phyloP scores from a whole-genome alignment of 202 grass and related monocot genomes.

The Elaeis oleifera region DNA sequence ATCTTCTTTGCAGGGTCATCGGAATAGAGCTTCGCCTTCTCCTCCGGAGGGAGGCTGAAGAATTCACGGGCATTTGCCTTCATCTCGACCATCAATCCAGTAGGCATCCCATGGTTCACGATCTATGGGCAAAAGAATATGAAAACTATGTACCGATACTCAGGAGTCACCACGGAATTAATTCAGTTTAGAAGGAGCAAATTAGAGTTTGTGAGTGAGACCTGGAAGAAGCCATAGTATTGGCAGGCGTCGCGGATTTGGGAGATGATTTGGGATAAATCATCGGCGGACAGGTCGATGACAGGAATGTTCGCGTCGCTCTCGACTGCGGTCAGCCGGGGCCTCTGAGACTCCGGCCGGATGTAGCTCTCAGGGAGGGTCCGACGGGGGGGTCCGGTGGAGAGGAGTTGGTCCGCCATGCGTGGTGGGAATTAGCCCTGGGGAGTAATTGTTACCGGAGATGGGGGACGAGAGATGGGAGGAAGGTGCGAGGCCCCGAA shows the following conservation, averaged over 20 bases:
- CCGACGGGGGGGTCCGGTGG: conserved; percentile 29
- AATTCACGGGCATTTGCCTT: neutral
- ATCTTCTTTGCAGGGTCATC: conserved; percentile 18
- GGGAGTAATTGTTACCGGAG: too few species aligned
- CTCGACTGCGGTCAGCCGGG: conserved; percentile 44
- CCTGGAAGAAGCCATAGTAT: conserved; percentile 86
- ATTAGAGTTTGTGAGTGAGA: neutral
- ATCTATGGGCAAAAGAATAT: neutral
- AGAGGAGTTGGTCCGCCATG: conserved; percentile 67
- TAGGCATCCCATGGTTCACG: conserved; percentile 2
- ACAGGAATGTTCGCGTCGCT: conserved; percentile 46
- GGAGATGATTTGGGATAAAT: conserved; percentile 30
- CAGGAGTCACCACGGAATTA: too few species aligned
- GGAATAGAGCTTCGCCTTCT: conserved; percentile 21
- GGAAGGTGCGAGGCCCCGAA: too few species aligned
- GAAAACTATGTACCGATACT: too few species aligned
- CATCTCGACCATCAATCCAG: neutral
- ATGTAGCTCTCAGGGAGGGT: conserved; percentile 49
- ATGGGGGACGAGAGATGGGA: too few species aligned
- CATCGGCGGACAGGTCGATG: conserved; percentile 47
- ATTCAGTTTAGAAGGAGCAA: neutral
- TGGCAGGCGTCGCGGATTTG: conserved; percentile 49
- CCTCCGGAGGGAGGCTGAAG: conserved; percentile 4
- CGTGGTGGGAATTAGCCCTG: too few species aligned
- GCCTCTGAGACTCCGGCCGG: conserved; percentile 53